Percentiles rank a stretch among this genome's conserved stretches.
These are phyloP conservation scores for Rosa persica DNA, from an alignment of 306 rosid species.

Conservation along the genomic window DNA sequence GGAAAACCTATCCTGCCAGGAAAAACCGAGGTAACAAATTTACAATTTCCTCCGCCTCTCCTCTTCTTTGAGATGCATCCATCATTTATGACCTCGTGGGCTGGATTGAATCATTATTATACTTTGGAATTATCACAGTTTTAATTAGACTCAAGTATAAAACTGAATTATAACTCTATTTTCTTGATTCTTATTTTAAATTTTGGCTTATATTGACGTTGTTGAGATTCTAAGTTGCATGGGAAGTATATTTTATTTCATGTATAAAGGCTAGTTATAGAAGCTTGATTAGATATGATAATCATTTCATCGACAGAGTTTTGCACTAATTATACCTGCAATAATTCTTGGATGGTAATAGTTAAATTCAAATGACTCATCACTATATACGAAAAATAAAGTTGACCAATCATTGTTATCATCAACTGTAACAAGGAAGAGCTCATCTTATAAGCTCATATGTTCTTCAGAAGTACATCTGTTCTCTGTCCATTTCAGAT, in stretches of 20 bases:
- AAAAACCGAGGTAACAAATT: conserved; percentile 78
- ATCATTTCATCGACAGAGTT: neutral
- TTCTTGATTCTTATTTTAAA: conserved; percentile 1
- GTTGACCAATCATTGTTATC: neutral
- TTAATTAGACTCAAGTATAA: neutral
- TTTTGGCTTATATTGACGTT: neutral
- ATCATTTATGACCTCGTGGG: conserved; percentile 14
- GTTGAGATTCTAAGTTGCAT: neutral
- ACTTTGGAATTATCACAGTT: neutral
- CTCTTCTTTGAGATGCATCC: neutral
- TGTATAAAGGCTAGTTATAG: neutral
- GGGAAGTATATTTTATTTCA: neutral
- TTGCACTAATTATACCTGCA: neutral
- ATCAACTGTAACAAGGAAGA: neutral
- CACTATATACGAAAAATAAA: neutral
- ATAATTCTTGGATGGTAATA: conserved; percentile 5
- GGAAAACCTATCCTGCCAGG: conserved; percentile 94
- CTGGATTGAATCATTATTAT: neutral
- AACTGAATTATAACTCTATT: neutral
- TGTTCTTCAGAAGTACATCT: neutral
- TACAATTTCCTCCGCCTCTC: conserved; percentile 4
- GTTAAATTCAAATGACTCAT: neutral
- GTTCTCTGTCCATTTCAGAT: neutral
- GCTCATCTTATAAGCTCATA: neutral
- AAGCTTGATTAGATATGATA: neutral